Evolutionary conservation across 2,329 filamentous ascomycete species (phyloP).

Genomic region (Colletotrichum zoysiae): DNA sequence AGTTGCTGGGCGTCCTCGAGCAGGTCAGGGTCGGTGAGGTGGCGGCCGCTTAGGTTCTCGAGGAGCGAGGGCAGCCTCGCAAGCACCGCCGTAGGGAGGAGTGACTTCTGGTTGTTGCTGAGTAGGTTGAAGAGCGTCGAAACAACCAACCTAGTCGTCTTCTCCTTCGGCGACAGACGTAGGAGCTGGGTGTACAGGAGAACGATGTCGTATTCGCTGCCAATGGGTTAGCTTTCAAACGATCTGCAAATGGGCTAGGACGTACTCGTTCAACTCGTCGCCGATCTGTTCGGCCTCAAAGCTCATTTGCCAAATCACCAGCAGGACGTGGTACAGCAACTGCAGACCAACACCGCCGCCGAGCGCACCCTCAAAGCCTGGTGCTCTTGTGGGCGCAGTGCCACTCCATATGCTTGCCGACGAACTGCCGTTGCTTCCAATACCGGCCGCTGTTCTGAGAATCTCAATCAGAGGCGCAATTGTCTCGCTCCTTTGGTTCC

Average conservation of each 20-base stretch:
- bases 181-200: conserved; percentile 93
- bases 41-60: conserved; percentile 71
- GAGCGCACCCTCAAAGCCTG: conserved; percentile 71
- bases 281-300: conserved; percentile 85
- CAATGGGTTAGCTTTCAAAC: neutral
- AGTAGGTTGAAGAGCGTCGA: conserved; percentile 92
- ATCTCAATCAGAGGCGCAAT: conserved; percentile 86
- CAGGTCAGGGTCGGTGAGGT: conserved; percentile 74
- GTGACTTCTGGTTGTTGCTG: conserved; percentile 74
- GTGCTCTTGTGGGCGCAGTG: conserved; percentile 64
- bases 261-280: conserved; percentile 86
- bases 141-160: conserved; percentile 91
- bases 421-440: conserved; percentile 73
- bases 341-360: conserved; percentile 92
- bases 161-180: conserved; percentile 94
- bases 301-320: conserved; percentile 96
- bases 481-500: conserved; percentile 90
- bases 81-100: conserved; percentile 87
- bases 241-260: conserved; percentile 33
- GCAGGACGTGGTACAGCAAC: conserved; percentile 90
- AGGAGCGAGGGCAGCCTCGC: conserved; percentile 81
- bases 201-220: conserved; percentile 91
- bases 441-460: conserved; percentile 81
- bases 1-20: conserved; percentile 72
- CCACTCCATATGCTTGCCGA: conserved; percentile 73